A percentile compares a stretch with the other conserved stretches of the same genome.
These are phyloP conservation scores for Xanthoceras sorbifolium DNA, from an alignment of 345 rosid genomes.

Conservation along the genomic window DNA sequence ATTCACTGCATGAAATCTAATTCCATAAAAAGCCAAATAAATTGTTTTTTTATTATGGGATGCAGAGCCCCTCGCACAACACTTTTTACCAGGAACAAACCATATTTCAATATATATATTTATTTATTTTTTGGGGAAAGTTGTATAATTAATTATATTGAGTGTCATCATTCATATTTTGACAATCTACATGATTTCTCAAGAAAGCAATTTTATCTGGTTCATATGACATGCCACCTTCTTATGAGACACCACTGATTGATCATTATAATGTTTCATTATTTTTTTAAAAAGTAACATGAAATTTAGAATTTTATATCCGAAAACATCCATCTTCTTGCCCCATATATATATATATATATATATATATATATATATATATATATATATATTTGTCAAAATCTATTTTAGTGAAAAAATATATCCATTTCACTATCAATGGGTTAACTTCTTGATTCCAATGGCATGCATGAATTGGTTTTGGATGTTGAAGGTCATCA, in stretches of 20 bases:
- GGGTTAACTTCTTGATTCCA: neutral
- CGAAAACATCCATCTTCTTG: too few relatives aligned
- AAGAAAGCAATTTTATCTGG: neutral
- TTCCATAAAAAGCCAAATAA: neutral
- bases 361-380: too few relatives aligned
- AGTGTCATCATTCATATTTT: conserved; percentile 14
- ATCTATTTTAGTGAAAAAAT: too few relatives aligned
- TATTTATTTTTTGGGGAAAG: neutral
- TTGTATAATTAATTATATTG: neutral
- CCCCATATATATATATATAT: too few relatives aligned
- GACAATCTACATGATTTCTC: conserved; percentile 20
- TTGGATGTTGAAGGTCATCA: neutral
- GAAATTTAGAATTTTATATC: neutral
- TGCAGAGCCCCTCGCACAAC: conserved; percentile 32
- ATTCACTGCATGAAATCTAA: conserved; percentile 25
- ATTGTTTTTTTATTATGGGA: neutral
- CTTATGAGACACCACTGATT: conserved; percentile 18
- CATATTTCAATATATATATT: neutral
- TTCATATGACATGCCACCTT: conserved; percentile 24
- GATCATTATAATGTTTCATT: neutral
- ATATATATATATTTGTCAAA: too few relatives aligned
- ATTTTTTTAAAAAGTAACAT: neutral
- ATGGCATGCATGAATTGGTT: neutral
- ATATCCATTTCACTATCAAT: neutral
- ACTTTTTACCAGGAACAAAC: neutral